Evolutionary conservation across 2,329 filamentous ascomycete genomes (phyloP), one percentile per base, ranked within the genome.

Genomic region (Ambrosiella beaveri): DNA sequence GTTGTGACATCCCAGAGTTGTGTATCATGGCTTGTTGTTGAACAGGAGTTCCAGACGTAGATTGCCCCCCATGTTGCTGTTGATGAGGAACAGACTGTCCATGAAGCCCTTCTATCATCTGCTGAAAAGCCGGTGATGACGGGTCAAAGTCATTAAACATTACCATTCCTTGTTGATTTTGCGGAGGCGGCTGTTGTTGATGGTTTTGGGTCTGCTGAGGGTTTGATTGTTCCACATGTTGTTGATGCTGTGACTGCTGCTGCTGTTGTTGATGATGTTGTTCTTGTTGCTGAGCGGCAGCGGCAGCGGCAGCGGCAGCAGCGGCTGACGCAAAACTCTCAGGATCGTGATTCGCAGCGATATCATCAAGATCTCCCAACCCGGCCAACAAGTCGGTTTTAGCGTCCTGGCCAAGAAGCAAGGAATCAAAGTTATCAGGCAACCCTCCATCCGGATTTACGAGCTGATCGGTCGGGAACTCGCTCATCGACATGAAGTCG

Each of bases 371-470:
- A 11, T 55, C 58, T n/a, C 44, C 44, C 44, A 47, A 47, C 19
- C 19, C 44, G 4, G 15, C 37, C 19, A 55, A 35, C 40, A 60
- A 41, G 35, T 37, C 54, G 15, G 44, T 54, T 15, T 57, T 57
- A 54, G 13, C 37, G 49, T 60, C 55, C 35, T 60, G 54, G 35
- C 54, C 54, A 49, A 54, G 54, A 15, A 57, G 53, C 5, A 40
- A 27, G 15, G 58, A 41, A 36, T 60, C 58, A 47, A 57, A 60
- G 37, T 53, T 36, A 7, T 27, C 35, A 12, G 35, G 51, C 27
- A 53, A 36, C 13, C 35, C 37, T 12, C 27, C 51, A 15, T 53
- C 38, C 51, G 27, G 27, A 15, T n/a, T 37, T 15, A 38, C 35
- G 9, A 38, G 35, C 51, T 37, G 51, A n/a, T 53, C 36, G 0